Conservation (phyloP, 352 stramenopile genomes). For the Phytophthora pistaciae region DNA sequence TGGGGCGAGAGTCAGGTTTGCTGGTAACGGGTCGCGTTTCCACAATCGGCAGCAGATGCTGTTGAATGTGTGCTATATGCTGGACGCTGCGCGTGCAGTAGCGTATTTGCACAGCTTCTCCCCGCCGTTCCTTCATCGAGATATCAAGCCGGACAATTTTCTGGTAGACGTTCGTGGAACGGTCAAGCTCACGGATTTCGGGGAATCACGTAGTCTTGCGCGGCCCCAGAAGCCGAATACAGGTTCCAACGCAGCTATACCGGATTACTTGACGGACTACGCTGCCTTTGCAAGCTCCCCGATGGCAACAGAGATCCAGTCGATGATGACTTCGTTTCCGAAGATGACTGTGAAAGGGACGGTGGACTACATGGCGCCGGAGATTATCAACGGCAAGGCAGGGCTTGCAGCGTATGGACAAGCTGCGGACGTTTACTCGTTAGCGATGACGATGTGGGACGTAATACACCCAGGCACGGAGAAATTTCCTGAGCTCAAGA, state of each 20-base stretch:
- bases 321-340: constrained; percentile 13
- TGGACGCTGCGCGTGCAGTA: constrained; percentile 66
- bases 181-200: constrained; percentile 89
- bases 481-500: constrained; percentile 57
- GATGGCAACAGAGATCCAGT: constrained; percentile 11
- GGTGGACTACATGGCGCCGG: constrained; percentile 83
- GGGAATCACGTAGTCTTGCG: constrained; percentile 54
- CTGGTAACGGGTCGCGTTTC: background rate
- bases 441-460: constrained; percentile 85
- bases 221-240: constrained; percentile 14
- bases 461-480: constrained; percentile 61
- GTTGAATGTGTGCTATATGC: constrained; percentile 71
- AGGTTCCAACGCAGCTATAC: background rate
- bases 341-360: constrained; percentile 78
- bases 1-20: constrained; percentile 14
- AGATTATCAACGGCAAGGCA: constrained; percentile 78
- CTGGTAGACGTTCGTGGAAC: constrained; percentile 64
- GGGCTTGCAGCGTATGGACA: constrained; percentile 65
- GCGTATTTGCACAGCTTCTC: constrained; percentile 83
- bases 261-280: constrained; percentile 13
- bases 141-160: constrained; percentile 87
- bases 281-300: constrained; percentile 17
- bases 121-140: constrained; percentile 71
- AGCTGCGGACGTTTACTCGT: constrained; percentile 75
- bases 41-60: constrained; percentile 57